Base-by-base conservation (phyloP, 1,284 basidiomycete genomes). In the Apiotrichum veenhuisii region DNA sequence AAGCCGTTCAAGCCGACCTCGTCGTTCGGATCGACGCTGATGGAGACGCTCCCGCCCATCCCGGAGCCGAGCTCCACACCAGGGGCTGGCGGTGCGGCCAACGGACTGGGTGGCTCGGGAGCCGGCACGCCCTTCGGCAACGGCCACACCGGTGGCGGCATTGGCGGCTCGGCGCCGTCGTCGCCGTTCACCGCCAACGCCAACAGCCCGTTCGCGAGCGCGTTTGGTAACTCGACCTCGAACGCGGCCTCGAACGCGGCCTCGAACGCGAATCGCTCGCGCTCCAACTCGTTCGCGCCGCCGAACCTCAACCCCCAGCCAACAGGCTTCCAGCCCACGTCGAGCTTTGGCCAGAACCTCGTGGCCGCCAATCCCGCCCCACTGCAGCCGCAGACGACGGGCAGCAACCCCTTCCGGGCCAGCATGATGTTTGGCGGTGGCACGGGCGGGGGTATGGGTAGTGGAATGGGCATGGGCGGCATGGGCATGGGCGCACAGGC, bases 1-100 rank as follows among this genome's bases (percentile, higher is more conserved):
- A 93, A 91, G 75, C 82, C 89, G 2, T 97, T 97, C 83, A 92
- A 94, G 74, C 93, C 93, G 2, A 84, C 88, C 0, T 91, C 88
- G 1, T 87, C 85, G 33, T 97, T 97, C 72, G 93, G 93, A 34
- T 85, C 88, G 38, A 84, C 85, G 17, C 74, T 95, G 33, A 74
- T 93, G 54, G 88, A 90, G 58, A 84, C 85, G 1, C 77, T 95
- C 26, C 89, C 90, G 3, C 80, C 88, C 2, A 67, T 74, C 18
- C 55, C 57, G 0, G 71, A 72, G 55, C 65, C 66, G 10, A 41
- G 41, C 5, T 30, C 38, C 48, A 15, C 38, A n/a, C 34, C 50
- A 5, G 50, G 50, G 8, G n/a, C n/a, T n/a, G n/a, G n/a, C n/a
- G n/a, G n/a, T n/a, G 53, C 25, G 22, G 36, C 34, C 25, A 57